Evolutionary conservation across 2,329 filamentous ascomycete species (phyloP).

Genomic region (Apiospora rasikravindrae): DNA sequence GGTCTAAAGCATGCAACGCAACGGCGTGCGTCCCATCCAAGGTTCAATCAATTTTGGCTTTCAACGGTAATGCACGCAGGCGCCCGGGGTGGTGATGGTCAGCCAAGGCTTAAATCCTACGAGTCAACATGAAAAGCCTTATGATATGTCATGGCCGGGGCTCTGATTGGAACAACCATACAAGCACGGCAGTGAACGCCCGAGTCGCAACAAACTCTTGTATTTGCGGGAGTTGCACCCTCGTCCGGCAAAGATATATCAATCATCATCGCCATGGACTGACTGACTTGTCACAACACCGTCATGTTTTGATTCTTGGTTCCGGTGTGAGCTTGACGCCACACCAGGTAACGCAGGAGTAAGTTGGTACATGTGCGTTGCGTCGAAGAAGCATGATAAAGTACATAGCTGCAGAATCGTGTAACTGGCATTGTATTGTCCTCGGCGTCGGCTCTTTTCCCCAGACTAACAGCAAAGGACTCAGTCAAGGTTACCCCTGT

Average conservation of each 20-base stretch:
- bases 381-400: neutral
- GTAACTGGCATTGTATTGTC: neutral
- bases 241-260: no score
- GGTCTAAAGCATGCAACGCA: neutral
- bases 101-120: neutral
- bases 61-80: slow-evolving; percentile 1
- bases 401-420: neutral
- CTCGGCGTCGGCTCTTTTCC: neutral
- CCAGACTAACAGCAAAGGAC: neutral
- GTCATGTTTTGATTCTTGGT: neutral
- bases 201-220: neutral
- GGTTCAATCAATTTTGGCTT: neutral
- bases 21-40: neutral
- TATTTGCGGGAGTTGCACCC: neutral
- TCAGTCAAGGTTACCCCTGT: neutral
- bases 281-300: slow-evolving; percentile 8
- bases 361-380: neutral
- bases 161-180: neutral
- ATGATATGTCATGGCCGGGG: neutral
- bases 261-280: neutral
- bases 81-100: neutral
- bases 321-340: neutral
- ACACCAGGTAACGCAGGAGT: neutral
- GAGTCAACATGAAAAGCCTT: neutral
- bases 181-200: neutral